phyloP scores from a whole-genome alignment of 306 rosid species.

The Trichosanthes cucumerina region DNA sequence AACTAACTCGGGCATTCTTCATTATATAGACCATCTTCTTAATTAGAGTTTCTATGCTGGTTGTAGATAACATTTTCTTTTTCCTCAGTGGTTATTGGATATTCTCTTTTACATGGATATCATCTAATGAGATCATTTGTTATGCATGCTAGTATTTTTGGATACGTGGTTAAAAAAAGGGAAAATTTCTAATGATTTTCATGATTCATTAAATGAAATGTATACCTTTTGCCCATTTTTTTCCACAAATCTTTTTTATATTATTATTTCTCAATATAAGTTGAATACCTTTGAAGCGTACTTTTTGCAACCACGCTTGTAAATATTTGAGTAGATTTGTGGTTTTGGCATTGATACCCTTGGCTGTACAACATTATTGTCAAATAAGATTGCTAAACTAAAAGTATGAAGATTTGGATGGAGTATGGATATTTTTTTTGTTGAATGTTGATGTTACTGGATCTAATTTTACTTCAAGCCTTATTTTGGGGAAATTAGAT shows the following conservation, averaged over 20 bases:
- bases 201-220: background rate
- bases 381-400: background rate
- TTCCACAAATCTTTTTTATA: background rate
- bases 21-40: background rate
- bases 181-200: background rate
- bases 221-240: background rate
- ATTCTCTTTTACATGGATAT: background rate
- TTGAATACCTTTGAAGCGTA: background rate
- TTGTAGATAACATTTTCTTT: background rate
- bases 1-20: background rate
- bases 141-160: background rate
- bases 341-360: background rate
- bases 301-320: background rate
- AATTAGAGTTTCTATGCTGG: background rate
- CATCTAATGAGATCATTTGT: background rate
- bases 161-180: background rate
- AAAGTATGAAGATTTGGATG: background rate
- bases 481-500: background rate
- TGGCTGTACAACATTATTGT: background rate
- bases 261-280: background rate
- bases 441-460: background rate
- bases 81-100: background rate
- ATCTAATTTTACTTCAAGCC: background rate
- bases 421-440: background rate
- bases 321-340: background rate